These are phyloP conservation scores for Aspergillus latus DNA, from an alignment of 2,329 filamentous ascomycete species.

Conservation along the genomic window DNA sequence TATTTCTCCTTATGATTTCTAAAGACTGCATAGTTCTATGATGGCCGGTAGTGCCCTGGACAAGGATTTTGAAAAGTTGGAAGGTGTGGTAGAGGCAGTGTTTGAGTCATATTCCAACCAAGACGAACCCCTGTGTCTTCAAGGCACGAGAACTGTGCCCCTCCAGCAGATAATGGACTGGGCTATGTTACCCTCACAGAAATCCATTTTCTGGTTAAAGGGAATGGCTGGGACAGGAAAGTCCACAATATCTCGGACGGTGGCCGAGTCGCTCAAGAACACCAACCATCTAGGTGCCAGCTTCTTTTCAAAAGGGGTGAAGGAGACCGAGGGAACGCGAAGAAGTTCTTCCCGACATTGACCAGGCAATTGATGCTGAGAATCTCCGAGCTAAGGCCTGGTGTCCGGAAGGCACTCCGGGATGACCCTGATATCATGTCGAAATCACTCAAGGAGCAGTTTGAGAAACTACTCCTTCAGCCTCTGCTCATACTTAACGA, in stretches of 20 bases:
- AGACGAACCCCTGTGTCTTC: slow-evolving; percentile 22
- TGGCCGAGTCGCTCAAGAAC: slow-evolving; percentile 28
- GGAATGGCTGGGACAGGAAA: slow-evolving; percentile 39
- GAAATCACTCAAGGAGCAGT: slow-evolving; percentile 30
- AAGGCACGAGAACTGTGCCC: slow-evolving; percentile 23
- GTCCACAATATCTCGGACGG: slow-evolving; percentile 33
- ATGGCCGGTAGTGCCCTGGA: background rate
- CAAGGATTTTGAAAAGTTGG: background rate
- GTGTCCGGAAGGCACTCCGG: slow-evolving; percentile 23
- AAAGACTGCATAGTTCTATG: background rate
- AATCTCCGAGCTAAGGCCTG: slow-evolving; percentile 27
- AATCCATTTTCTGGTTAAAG: slow-evolving; percentile 39
- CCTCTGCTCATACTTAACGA: background rate
- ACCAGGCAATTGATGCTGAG: slow-evolving; percentile 28
- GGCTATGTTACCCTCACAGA: slow-evolving; percentile 19
- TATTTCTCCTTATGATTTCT: slow-evolving; percentile 4
- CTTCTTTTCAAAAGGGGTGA: slow-evolving; percentile 51
- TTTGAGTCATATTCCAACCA: slow-evolving; percentile 19
- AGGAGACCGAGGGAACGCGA: slow-evolving; percentile 37
- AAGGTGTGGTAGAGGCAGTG: background rate
- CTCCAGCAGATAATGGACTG: slow-evolving; percentile 24
- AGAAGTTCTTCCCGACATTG: slow-evolving; percentile 42
- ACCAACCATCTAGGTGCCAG: slow-evolving; percentile 22
- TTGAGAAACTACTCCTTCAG: slow-evolving; percentile 28
- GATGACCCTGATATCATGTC: slow-evolving; percentile 26